Conservation (phyloP, 2,329 filamentous ascomycete genomes). For the Alternaria sp. region DNA sequence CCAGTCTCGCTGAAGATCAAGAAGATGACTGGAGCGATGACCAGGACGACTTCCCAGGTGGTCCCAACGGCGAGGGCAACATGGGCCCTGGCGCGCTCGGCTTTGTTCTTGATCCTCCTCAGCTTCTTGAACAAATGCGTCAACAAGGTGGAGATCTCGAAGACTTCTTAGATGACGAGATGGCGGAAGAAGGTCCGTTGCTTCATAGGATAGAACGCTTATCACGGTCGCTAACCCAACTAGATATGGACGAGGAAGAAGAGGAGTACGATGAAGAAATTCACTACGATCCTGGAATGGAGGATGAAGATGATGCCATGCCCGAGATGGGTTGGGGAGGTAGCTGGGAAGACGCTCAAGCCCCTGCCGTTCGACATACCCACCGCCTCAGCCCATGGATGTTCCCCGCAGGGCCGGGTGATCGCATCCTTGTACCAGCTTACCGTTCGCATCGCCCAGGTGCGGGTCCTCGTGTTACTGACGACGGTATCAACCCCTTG, state of each 20-base stretch:
- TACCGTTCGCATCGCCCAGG: conserved; percentile 62
- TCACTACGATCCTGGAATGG: conserved; percentile 60
- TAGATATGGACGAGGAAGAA: conserved; percentile 66
- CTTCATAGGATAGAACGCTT: neutral
- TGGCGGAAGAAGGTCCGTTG: conserved; percentile 65
- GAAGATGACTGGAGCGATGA: conserved; percentile 55
- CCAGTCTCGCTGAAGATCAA: conserved; percentile 50
- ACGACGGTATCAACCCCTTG: conserved; percentile 87
- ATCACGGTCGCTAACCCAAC: conserved; percentile 43
- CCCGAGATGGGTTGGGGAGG: conserved; percentile 56
- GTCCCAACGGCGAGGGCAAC: conserved; percentile 60
- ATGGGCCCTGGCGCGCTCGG: conserved; percentile 52
- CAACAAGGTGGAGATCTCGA: conserved; percentile 54
- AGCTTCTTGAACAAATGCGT: conserved; percentile 48
- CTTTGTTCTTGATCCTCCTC: conserved; percentile 46
- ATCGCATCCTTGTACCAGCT: conserved; percentile 48
- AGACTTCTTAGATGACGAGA: conserved; percentile 63
- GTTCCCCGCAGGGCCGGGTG: conserved; percentile 62
- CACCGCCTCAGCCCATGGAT: conserved; percentile 64
- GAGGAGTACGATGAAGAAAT: conserved; percentile 72
- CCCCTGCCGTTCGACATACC: conserved; percentile 55
- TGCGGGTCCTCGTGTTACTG: conserved; percentile 63
- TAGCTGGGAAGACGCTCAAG: conserved; percentile 57
- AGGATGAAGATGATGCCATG: conserved; percentile 54
- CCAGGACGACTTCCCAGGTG: conserved; percentile 52